These are phyloP conservation scores for Trichocladium antarcticum DNA, from an alignment of 495 filamentous ascomycete genomes.

Conservation along the genomic window DNA sequence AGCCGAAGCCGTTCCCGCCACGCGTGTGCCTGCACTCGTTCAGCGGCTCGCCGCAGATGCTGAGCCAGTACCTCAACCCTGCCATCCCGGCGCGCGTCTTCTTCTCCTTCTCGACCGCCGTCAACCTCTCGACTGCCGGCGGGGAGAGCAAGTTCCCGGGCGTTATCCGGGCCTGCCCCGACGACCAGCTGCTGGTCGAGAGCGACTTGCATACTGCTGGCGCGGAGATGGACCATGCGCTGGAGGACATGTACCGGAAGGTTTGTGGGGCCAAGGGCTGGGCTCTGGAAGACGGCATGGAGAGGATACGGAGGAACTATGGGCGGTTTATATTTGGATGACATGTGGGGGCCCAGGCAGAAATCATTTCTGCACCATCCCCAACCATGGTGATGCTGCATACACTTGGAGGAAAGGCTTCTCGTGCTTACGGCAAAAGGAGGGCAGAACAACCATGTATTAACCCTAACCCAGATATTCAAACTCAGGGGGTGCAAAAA, in stretches of 20 bases:
- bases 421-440: no score
- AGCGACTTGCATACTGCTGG: slow-evolving; percentile 87
- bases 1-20: slow-evolving; percentile 60
- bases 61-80: slow-evolving; percentile 68
- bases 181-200: slow-evolving; percentile 71
- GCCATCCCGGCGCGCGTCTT: slow-evolving; percentile 67
- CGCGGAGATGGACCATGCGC: slow-evolving; percentile 60
- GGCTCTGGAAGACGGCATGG: slow-evolving; percentile 59
- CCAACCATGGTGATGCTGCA: no score
- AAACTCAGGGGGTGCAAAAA: no score
- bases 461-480: no score
- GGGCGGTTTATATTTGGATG: slow-evolving; percentile 63
- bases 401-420: no score
- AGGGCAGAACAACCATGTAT: no score
- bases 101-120: slow-evolving; percentile 76
- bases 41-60: slow-evolving; percentile 62
- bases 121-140: slow-evolving; percentile 57
- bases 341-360: no score
- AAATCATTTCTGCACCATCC: no score
- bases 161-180: slow-evolving; percentile 63
- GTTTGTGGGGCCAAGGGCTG: slow-evolving; percentile 73
- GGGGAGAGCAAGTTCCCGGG: slow-evolving; percentile 38
- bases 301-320: slow-evolving; percentile 66
- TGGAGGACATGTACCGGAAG: slow-evolving; percentile 62
- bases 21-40: slow-evolving; percentile 92